phyloP scores from a whole-genome alignment of 164 flowering plant genomes.

The Stephania japonica region DNA sequence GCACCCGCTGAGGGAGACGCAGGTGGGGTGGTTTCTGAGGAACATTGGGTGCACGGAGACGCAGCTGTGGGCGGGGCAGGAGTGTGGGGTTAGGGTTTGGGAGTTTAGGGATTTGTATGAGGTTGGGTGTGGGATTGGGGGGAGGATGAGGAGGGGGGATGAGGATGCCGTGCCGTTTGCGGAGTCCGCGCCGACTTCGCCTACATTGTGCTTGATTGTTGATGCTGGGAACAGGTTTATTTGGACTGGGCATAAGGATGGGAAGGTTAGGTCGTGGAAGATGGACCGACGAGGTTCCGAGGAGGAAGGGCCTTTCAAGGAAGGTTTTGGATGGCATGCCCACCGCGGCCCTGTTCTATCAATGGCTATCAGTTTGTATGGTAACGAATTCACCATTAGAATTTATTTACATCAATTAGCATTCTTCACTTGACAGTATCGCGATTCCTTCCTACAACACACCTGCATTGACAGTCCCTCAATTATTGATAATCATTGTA shows the following conservation, averaged over 20 bases:
- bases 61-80: constrained; percentile 94
- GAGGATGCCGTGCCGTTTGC: constrained; percentile 75
- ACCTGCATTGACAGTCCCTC: too few relatives aligned
- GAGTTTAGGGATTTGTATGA: constrained; percentile 38
- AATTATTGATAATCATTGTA: too few relatives aligned
- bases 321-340: constrained; percentile 84
- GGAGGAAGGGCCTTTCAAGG: constrained; percentile 40
- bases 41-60: constrained; percentile 60
- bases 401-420: too few relatives aligned
- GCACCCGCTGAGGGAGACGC: constrained; percentile 86
- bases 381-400: too few relatives aligned
- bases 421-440: too few relatives aligned
- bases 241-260: constrained; percentile 97
- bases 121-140: constrained; percentile 35
- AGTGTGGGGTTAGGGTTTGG: constrained; percentile 69
- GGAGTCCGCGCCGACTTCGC: constrained; percentile 56
- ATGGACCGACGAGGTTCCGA: constrained; percentile 49
- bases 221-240: constrained; percentile 63
- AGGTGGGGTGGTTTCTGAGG: constrained; percentile 67
- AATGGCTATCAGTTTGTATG: constrained; percentile 64
- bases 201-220: constrained; percentile 55
- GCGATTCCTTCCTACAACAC: too few relatives aligned
- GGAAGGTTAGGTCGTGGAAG: constrained; percentile 85
- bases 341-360: constrained; percentile 81
- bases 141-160: constrained; percentile 51